phyloP scores from a whole-genome alignment of 2,329 filamentous ascomycete species.

The Lachnellula arida region DNA sequence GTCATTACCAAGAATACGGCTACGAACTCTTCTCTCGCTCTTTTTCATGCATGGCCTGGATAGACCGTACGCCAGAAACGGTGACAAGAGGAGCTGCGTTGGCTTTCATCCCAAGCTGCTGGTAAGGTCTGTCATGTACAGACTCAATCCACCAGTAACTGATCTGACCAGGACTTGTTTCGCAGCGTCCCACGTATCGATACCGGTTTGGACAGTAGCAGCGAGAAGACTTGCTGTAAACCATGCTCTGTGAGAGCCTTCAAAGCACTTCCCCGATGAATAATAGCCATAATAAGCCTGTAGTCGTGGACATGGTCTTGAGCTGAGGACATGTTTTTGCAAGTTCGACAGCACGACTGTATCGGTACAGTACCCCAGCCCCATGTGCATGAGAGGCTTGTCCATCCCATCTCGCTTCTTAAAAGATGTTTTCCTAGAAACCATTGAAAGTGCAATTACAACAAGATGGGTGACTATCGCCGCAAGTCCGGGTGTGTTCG shows the following conservation, averaged over 20 bases:
- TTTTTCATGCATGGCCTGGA: too few species aligned
- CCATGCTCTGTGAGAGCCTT: background rate
- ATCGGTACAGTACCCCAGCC: too few species aligned
- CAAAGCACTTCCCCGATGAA: background rate
- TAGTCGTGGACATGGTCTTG: background rate
- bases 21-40: too few species aligned
- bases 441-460: too few species aligned
- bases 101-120: background rate
- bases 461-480: too few species aligned
- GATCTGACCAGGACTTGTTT: background rate
- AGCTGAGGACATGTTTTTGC: background rate
- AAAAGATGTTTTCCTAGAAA: too few species aligned
- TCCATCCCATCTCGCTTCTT: too few species aligned
- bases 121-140: background rate
- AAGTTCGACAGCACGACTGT: background rate
- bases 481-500: too few species aligned
- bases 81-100: too few species aligned
- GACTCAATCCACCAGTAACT: background rate
- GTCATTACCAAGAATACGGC: too few species aligned
- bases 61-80: too few species aligned
- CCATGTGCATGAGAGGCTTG: too few species aligned
- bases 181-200: background rate
- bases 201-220: background rate
- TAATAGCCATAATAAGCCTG: background rate
- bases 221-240: background rate